Evolutionary conservation across 306 rosid species (phyloP), one percentile per base, ranked within the genome.

Genomic region (Quercus gilva): DNA sequence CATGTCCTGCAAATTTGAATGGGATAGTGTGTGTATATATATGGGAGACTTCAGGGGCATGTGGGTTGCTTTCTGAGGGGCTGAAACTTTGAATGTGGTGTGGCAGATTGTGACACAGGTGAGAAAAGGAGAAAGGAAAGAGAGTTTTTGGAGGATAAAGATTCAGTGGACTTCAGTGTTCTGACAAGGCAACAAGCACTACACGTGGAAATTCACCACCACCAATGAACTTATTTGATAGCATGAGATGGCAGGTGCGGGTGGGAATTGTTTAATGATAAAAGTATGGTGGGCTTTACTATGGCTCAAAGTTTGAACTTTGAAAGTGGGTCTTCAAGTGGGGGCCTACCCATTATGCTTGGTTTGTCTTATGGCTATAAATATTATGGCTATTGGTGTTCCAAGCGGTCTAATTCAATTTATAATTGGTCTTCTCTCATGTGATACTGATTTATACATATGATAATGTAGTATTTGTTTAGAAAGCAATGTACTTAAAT

Each of bases 391-490:
- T 21, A 21, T 57, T 52, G 35, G 60, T 41, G 45, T 26, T 72
- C 57, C 5, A 57, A 45, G 74, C 79, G 73, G 69, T 78, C 63
- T 71, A 74, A 69, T 70, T 83, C 65, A 74, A 71, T 33, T 86
- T 80, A 49, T 49, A 61, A 80, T 78, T 20, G 21, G 56, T 68
- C 13, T 7, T 37, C 45, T 41, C 45, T 53, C 61, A 60, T 55
- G 65, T 35, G 81, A 75, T 78, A 73, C 75, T 74, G 71, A 77
- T 82, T 83, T 71, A 75, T 80, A 84, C 57, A 76, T 64, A 77
- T 45, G 74, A 77, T 76, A 43, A 55, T 77, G 11, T 29, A 26
- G 11, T 29, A 35, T 37, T 73, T 60, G 64, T 80, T 37, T 63
- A 73, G 76, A 64, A 73, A 59, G 79, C 69, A 69, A 74, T 79